Evolutionary conservation across 768 basidiomycete species (phyloP), one percentile per base, ranked within the genome.

Genomic region (Mrakia frigida): DNA sequence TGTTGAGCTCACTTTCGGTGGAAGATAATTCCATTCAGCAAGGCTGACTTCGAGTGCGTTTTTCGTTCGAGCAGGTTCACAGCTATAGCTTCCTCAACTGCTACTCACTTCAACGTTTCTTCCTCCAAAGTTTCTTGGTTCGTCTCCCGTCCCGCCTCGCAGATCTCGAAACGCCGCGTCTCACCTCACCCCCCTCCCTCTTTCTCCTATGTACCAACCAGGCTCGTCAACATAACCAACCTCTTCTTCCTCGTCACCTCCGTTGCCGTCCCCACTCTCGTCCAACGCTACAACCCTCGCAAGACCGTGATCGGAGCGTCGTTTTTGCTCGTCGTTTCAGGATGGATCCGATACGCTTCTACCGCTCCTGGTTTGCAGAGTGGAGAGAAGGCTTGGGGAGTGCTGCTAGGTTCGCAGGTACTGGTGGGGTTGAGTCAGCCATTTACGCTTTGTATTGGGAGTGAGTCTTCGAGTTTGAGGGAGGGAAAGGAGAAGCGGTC

Each of bases 261-360:
- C 1, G 79, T 91, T 46, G 79, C 87, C 25, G 83, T 90, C 21
- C 92, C 92, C 0, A 80, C 86, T 16, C 79, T 91, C 41, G 87
- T 88, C 77, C 84, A 86, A 25, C 86, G 86, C 78, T 89, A 87
- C 78, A 91, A 91, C 4, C 82, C 92, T 53, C 86, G 87, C 53
- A 83, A 86, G 79, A 88, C 88, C 80, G 92, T 91, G 79, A 65
- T 67, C 74, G 28, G n/a, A 23, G 74, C 74, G 5, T 37, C 63
- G 28, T 16, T 50, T 7, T 31, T 74, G 16, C 59, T 52, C 65
- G 61, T 74, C 31, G n/a, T 74, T 4, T 56, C 61, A 23, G 74
- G 88, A 0, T 94, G 92, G 92, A 79, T 94, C 43, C 88, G 93
- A 25, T 92, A 89, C 81, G 88, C 90, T 2, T 91, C 89, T 16